phyloP scores from a whole-genome alignment of 805 yeast genomes.

The Nakazawaea ambrosiae region DNA sequence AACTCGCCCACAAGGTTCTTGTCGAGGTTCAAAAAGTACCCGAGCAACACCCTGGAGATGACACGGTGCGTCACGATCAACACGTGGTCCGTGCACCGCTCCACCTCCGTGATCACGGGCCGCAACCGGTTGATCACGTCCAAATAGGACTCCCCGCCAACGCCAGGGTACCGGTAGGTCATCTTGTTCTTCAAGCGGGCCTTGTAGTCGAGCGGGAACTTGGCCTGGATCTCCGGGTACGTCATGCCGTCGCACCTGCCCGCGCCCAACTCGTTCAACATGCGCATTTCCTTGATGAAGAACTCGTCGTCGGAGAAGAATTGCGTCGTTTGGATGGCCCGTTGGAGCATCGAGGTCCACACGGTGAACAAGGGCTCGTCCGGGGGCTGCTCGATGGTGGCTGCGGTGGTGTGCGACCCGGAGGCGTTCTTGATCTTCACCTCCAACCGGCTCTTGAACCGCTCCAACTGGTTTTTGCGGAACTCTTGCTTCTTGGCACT shows the following conservation, averaged over 20 bases:
- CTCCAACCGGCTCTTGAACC: conserved; percentile 39
- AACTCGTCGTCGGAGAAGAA: conserved; percentile 67
- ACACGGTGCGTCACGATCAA: conserved; percentile 84
- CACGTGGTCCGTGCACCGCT: conserved; percentile 83
- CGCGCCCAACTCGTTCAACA: conserved; percentile 91
- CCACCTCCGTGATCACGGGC: conserved; percentile 88
- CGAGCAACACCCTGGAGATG: conserved; percentile 78
- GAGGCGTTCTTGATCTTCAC: conserved; percentile 25
- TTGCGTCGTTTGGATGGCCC: conserved; percentile 75
- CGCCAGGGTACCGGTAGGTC: conserved; percentile 89
- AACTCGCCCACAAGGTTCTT: conserved; percentile 78
- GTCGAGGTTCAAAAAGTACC: conserved; percentile 80
- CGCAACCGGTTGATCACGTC: conserved; percentile 88
- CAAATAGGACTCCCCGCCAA: conserved; percentile 92
- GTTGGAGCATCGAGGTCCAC: conserved; percentile 82
- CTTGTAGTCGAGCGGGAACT: conserved; percentile 71
- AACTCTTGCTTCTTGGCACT: conserved; percentile 64
- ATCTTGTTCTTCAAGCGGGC: conserved; percentile 73
- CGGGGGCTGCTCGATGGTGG: conserved; percentile 31
- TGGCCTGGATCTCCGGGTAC: conserved; percentile 71
- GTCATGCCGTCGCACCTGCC: conserved; percentile 93
- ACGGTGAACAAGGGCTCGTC: conserved; percentile 78
- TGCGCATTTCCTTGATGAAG: conserved; percentile 81
- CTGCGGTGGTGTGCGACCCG: too few species aligned
- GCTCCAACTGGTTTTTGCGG: conserved; percentile 50